A percentile compares a stretch with the other conserved stretches of the same genome.
phyloP scores from a whole-genome alignment of 2,329 filamentous ascomycete species.

The Aureobasidium mangrovei region DNA sequence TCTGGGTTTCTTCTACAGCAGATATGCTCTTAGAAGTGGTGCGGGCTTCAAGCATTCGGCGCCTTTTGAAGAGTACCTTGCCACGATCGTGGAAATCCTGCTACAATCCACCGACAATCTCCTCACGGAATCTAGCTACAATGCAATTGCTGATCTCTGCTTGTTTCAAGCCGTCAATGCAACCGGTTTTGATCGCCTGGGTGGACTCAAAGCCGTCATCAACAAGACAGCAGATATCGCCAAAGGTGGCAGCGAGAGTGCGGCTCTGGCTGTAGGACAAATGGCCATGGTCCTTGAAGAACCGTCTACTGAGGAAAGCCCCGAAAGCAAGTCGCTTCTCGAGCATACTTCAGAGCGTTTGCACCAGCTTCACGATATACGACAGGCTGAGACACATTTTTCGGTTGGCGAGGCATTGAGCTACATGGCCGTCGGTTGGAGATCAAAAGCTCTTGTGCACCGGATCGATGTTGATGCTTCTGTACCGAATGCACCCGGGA shows the following conservation, averaged over 20 bases:
- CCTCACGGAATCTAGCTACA: constrained; percentile 49
- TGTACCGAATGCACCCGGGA: constrained; percentile 33
- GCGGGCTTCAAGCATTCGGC: constrained; percentile 3
- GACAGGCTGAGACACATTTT: constrained; percentile 81
- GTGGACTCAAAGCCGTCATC: constrained; percentile 36
- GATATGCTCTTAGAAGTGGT: constrained; percentile 42
- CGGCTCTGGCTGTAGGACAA: constrained; percentile 72
- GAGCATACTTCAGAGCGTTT: constrained; percentile 56
- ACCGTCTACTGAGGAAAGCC: constrained; percentile 26
- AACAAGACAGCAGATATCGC: constrained; percentile 58
- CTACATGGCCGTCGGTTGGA: constrained; percentile 70
- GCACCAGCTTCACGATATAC: constrained; percentile 72
- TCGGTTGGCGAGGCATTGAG: constrained; percentile 81
- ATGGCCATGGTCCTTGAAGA: constrained; percentile 56
- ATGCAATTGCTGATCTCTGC: constrained; percentile 53
- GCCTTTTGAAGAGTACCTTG: constrained; percentile 33
- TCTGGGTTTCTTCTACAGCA: constrained; percentile 49
- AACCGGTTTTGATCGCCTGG: constrained; percentile 21
- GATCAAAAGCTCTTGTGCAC: constrained; percentile 67
- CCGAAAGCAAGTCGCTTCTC: constrained; percentile 35
- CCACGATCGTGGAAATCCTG: constrained; percentile 44
- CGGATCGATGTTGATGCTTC: constrained; percentile 63
- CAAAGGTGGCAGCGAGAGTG: constrained; percentile 71
- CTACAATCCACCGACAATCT: constrained; percentile 45
- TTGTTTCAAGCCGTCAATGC: constrained; percentile 48